Percentiles rank a stretch among this genome's conserved stretches.
These are phyloP conservation scores for Suillus americanus DNA, from an alignment of 768 basidiomycete species.

Conservation along the genomic window DNA sequence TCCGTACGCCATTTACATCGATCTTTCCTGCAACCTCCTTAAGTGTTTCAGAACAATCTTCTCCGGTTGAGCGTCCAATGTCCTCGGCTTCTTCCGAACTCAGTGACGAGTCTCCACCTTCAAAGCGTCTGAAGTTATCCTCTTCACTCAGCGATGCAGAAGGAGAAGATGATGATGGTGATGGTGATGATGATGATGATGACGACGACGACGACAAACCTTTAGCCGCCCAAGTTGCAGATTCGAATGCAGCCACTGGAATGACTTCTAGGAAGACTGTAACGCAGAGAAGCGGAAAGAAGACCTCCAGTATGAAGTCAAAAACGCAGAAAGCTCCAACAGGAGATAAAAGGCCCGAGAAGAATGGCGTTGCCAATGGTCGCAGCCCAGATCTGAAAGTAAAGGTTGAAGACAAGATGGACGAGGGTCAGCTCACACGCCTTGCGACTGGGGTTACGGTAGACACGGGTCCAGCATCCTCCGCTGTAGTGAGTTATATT, in stretches of 20 bases:
- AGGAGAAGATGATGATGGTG: slow-evolving; percentile 39
- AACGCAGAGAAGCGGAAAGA: slow-evolving; percentile 51
- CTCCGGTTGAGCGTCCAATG: slow-evolving; percentile 17
- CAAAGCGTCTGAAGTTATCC: no score
- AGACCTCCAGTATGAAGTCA: slow-evolving; percentile 54
- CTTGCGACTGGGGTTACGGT: slow-evolving; percentile 81
- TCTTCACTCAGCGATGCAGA: slow-evolving; percentile 50
- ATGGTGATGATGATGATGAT: slow-evolving; percentile 18
- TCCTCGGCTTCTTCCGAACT: slow-evolving; percentile 43
- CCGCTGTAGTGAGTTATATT: slow-evolving; percentile 44
- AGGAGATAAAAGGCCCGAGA: slow-evolving; percentile 38
- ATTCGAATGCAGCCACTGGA: slow-evolving; percentile 28
- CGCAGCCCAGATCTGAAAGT: slow-evolving; percentile 51
- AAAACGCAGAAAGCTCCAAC: slow-evolving; percentile 59
- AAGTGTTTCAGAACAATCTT: slow-evolving; percentile 23
- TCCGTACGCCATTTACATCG: slow-evolving; percentile 42
- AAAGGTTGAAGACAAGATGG: slow-evolving; percentile 79
- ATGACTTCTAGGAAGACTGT: slow-evolving; percentile 31
- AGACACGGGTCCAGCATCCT: slow-evolving; percentile 52
- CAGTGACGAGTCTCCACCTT: slow-evolving; percentile 41
- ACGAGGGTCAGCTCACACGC: slow-evolving; percentile 72
- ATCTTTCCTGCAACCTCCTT: slow-evolving; percentile 5
- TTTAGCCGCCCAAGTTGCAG: slow-evolving; percentile 46
- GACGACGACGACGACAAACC: slow-evolving; percentile 56
- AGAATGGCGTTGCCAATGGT: slow-evolving; percentile 43